Conservation (phyloP, 768 basidiomycete genomes). For the Lyophyllum atratum region DNA sequence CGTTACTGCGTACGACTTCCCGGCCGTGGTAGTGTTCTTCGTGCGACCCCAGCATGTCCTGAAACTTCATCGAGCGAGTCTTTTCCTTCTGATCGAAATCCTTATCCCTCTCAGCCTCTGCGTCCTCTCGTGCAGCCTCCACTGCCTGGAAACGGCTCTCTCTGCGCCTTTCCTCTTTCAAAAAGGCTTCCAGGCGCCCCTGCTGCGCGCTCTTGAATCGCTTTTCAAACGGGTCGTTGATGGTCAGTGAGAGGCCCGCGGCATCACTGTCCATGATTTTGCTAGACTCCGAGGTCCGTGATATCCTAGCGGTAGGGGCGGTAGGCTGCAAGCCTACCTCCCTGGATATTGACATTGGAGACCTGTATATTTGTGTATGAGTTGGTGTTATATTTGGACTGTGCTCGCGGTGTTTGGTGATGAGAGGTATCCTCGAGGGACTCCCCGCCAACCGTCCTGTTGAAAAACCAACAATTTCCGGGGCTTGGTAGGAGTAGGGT, state of each 20-base stretch:
- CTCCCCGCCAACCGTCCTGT: neutral
- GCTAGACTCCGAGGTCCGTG: no score
- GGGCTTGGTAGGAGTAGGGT: neutral
- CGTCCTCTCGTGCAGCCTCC: neutral
- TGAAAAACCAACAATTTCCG: neutral
- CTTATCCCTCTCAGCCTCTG: neutral
- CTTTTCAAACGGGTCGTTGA: neutral
- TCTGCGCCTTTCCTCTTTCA: neutral
- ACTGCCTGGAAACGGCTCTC: neutral
- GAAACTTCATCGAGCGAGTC: neutral
- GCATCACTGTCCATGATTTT: no score
- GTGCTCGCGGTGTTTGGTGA: no score
- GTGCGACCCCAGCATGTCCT: neutral
- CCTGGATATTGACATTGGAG: no score
- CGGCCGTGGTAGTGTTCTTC: neutral
- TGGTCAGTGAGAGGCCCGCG: no score
- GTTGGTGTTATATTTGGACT: no score
- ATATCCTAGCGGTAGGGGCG: no score
- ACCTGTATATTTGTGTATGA: no score
- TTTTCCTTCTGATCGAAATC: neutral
- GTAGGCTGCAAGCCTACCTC: no score
- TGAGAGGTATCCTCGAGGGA: neutral
- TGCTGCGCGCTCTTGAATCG: neutral
- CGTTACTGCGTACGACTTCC: neutral
- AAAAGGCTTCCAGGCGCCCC: neutral